Evolutionary conservation across 2,329 filamentous ascomycete genomes (phyloP), one percentile per base, ranked within the genome.

Genomic region (Tolypocladium amazonense): DNA sequence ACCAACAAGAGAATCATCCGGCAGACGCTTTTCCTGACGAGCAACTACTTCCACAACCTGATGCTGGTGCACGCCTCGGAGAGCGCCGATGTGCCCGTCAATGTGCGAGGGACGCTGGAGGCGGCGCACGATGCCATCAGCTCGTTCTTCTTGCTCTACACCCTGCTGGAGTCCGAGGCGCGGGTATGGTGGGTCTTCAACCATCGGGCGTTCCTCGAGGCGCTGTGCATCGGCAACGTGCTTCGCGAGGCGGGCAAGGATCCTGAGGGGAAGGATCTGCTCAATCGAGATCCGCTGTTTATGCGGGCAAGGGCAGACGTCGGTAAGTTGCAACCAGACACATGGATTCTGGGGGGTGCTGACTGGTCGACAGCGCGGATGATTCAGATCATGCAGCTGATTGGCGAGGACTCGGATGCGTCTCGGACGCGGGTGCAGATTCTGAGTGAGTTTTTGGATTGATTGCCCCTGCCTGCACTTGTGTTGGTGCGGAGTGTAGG

Each of bases 171-270:
- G 65, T 77, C 78, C 20, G 89, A 93, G 74, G 88, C 88, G 1
- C 81, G 86, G 18, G 88, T 92, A 0, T 92, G 89, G 89, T 93
- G 89, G 89, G 88, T 90, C 0, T 90, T 92, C 65, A 89, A 91
- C 70, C 89, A 92, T 69, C 78, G 89, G 1, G 89, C 89, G 0
- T 92, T 92, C 68, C 79, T 92, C 58, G 89, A 92, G 75, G 87
- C 87, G 38, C 71, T 87, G 68, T 89, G 84, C 72, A 89, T 88
- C 56, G 83, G 83, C 27, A 81, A 80, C 62, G 79, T 86, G 30
- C 70, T 88, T 60, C 75, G 78, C 47, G 82, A 86, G 68, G 76
- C 78, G 25, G 68, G 72, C 3, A 76, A 74, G 45, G 78, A 81
- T 62, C 73, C 75, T 12, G 73, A 73, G 0, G 78, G 76, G 2